Base-by-base conservation (phyloP, 169 alveolate genomes). In the Neospora caninum region DNA sequence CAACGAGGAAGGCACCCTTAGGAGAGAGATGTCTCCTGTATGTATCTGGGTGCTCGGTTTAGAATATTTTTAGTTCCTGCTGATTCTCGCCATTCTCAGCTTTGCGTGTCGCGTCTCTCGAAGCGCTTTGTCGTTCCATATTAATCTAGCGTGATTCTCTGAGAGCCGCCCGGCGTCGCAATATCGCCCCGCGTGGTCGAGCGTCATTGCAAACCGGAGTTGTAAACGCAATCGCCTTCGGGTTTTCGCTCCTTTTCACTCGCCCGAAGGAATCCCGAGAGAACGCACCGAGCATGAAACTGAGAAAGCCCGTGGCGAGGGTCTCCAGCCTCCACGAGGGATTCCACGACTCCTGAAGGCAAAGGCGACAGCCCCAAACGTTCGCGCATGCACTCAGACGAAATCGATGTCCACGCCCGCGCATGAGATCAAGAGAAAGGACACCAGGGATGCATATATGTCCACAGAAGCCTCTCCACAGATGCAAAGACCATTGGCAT, bases 301-400 rank as follows among this genome's bases (percentile, higher is more conserved):
- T 64, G 36, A 86, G 67, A 9, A 93, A 78, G 25, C 89, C 95
- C 67, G 93, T 84, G 70, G 78, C 83, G 39, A 94, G 58, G n/a
- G 92, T 88, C 88, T 88, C 96, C 31, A 88, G 42, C 38, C 93
- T 91, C 97, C 97, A 96, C 36, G 96, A 95, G 29, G 97, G 96
- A 92, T 95, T 96, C 97, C 97, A 96, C 69, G 49, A 25, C 88
- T 89, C 93, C 88, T 88, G 93, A 31, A 89, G 38, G 39, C 1
- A 53, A 9, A 31, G 73, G 38, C 0, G 39, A 82, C 2, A 80
- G 88, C 49, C 84, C n/a, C n/a, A n/a, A 31, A 73, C 25, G 42
- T 1, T 20, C 9, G 1, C n/a, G 43, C 84, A 73, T 36, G 42
- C 84, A 36, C 9, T 29, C 18, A 6, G 31, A 69, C 80, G 80